These are phyloP conservation scores for Ogataea henricii DNA, from an alignment of 805 yeast species.

Conservation along the genomic window DNA sequence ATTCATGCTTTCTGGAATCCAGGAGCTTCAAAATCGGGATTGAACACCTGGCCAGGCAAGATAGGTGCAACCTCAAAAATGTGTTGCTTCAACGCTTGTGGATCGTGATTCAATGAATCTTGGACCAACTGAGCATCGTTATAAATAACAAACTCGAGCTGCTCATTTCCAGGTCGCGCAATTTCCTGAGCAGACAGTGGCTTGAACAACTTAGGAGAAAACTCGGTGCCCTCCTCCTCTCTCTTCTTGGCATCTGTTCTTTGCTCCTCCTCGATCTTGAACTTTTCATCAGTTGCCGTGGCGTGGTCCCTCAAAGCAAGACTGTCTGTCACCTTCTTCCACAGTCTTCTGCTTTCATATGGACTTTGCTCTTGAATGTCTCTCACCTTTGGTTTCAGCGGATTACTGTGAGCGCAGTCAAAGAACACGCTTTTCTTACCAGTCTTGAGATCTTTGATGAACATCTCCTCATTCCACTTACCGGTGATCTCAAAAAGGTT, in stretches of 20 bases:
- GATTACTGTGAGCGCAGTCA: slow-evolving; percentile 58
- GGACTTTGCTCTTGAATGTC: slow-evolving; percentile 79
- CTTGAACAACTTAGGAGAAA: slow-evolving; percentile 77
- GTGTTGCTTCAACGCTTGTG: slow-evolving; percentile 51
- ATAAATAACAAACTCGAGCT: slow-evolving; percentile 66
- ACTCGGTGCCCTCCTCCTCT: slow-evolving; percentile 74
- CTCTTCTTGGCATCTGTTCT: slow-evolving; percentile 73
- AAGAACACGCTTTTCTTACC: slow-evolving; percentile 48
- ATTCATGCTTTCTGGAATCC: slow-evolving; percentile 55
- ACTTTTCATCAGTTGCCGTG: slow-evolving; percentile 86
- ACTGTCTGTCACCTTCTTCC: slow-evolving; percentile 83
- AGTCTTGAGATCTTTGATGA: slow-evolving; percentile 56
- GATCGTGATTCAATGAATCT: slow-evolving; percentile 51
- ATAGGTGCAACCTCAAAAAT: slow-evolving; percentile 74
- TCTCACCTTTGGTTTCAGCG: slow-evolving; percentile 68
- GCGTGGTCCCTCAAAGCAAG: slow-evolving; percentile 78
- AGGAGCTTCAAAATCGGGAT: slow-evolving; percentile 65
- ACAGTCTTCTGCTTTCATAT: slow-evolving; percentile 77
- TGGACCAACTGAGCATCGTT: slow-evolving; percentile 44
- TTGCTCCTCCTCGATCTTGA: slow-evolving; percentile 83
- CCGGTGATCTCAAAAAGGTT: slow-evolving; percentile 71
- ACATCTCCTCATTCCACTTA: slow-evolving; percentile 90
- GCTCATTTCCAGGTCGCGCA: slow-evolving; percentile 36
- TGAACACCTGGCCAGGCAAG: slow-evolving; percentile 76
- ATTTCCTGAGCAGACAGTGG: slow-evolving; percentile 40